Evolutionary conservation across 2,329 filamentous ascomycete genomes (phyloP), one percentile per base, ranked within the genome.

Genomic region (Orbilia oligospora): DNA sequence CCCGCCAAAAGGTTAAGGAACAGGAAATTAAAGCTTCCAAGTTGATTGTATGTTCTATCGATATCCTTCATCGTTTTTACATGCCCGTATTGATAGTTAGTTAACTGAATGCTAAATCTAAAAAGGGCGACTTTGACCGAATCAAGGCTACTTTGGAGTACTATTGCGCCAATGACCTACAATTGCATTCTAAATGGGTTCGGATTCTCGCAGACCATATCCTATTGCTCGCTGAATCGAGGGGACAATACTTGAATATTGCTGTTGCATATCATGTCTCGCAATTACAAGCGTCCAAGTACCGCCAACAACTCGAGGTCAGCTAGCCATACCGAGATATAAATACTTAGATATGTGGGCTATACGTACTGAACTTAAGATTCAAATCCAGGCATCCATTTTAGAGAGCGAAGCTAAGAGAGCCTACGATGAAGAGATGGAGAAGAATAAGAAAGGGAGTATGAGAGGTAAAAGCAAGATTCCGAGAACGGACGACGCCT

Each of bases 191-290:
- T 6, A 67, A 49, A 51, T 78, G 75, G 75, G 68, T 65, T n/a
- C 56, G 46, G 8, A 72, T 72, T 12, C 22, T 78, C 4, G 75
- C 68, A 5, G 68, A 72, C 18, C 75, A 78, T 49, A 78, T 78
- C 10, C 18, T 66, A 10, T 36, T 78, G 12, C 41, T 78, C 14
- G 68, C 75, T 10, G 75, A 78, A 20, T 22, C 75, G 5, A 72
- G 55, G n/a, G 63, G 55, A 33, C 27, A 55, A 10, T 36, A 78
- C 5, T 33, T 78, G 53, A 66, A 78, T n/a, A 33, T 24, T 14
- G 61, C 53, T 20, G 75, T 78, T 5, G 75, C 75, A 51, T 72
- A 68, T 22, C 61, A 71, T n/a, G 75, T 78, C 4, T 66, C 75
- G 8, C 68, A 78, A 30, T 30, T 64, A 33, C 64, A 56, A 27